Base-by-base conservation (phyloP, 2,329 filamentous ascomycete species). In the Microsporum audouinii region DNA sequence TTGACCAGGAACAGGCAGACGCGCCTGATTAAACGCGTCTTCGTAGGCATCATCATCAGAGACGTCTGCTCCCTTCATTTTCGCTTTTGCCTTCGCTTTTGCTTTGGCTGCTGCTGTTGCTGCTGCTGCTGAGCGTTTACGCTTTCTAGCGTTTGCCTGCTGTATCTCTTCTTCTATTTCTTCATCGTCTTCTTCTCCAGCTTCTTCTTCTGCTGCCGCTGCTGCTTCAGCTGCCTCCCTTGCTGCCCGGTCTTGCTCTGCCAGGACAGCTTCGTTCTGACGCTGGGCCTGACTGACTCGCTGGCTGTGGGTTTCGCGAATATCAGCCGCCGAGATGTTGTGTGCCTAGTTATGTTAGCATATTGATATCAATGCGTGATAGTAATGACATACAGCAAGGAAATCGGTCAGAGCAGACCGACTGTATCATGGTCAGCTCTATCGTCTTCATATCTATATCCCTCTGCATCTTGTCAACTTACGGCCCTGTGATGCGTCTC, bases 1-100 rank as follows among this genome's bases (percentile, higher is more conserved):
- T 72, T 97, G 92, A 1, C 89, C 91, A 1, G 90, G 88, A n/a
- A 86, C 71, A 1, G 86, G 85, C 31, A 71, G 71, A 27, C 71
- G 67, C 66, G 83, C 84, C 66, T 81, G 78, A 70, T 82, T 79
- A 73, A 83, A 78, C 67, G 84, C 80, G 59, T 80, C 76, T 58
- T 71, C 61, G 17, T 80, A 68, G 56, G 75, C 71, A 62, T 80
- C 73, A 61, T 79, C 77, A 33, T 75, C 73, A 60, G 76, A 74
- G 39, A 73, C 70, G 17, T 77, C 75, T 6, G 76, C 74, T 57
- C 58, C 49, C 72, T 41, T 73, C 73, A 65, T 68, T 72, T 72
- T 71, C 75, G 74, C 69, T 75, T 71, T 70, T 74, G 68, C 68
- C 69, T 74, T 81, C 72, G 59, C 77, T 77, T 67, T 83, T 82